Conservation (phyloP, 1,139 yeast species). For the Candida mesenterica region DNA sequence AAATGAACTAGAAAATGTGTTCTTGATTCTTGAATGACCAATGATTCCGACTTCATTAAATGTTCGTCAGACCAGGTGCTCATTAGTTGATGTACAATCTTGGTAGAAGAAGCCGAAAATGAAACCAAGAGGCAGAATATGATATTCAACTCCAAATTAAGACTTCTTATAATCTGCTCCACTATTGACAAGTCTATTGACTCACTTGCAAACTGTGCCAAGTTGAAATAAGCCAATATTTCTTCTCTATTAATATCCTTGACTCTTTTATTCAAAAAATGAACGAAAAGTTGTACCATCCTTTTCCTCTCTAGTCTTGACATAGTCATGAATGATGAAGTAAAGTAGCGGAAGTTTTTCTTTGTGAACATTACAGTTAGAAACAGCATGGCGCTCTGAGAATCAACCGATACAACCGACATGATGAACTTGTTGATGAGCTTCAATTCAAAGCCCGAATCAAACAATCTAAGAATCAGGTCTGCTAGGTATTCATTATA, state of each 20-base stretch:
- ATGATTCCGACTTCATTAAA: constrained; percentile 31
- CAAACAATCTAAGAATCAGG: constrained; percentile 17
- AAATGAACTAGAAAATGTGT: constrained; percentile 34
- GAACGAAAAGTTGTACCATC: constrained; percentile 10
- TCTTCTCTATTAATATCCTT: neutral
- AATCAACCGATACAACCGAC: constrained; percentile 26
- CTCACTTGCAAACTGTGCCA: constrained; percentile 8
- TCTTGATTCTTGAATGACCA: constrained; percentile 32
- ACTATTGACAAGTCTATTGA: constrained; percentile 17
- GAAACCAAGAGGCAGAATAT: constrained; percentile 10
- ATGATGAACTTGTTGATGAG: constrained; percentile 21
- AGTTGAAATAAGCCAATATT: constrained; percentile 6
- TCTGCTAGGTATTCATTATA: constrained; percentile 23
- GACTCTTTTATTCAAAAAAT: constrained; percentile 1
- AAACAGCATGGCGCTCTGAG: constrained; percentile 16
- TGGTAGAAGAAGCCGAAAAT: neutral
- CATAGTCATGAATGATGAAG: constrained; percentile 19
- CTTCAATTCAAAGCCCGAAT: constrained; percentile 6
- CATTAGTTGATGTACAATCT: constrained; percentile 10
- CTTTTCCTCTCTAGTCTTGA: constrained; percentile 27
- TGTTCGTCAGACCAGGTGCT: constrained; percentile 31
- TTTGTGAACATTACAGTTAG: constrained; percentile 25
- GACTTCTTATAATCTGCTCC: constrained; percentile 17
- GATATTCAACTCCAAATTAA: constrained; percentile 15
- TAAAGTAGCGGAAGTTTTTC: constrained; percentile 21